Evolutionary conservation across 805 yeast species (phyloP).

Genomic region (Hanseniaspora mollemarum): DNA sequence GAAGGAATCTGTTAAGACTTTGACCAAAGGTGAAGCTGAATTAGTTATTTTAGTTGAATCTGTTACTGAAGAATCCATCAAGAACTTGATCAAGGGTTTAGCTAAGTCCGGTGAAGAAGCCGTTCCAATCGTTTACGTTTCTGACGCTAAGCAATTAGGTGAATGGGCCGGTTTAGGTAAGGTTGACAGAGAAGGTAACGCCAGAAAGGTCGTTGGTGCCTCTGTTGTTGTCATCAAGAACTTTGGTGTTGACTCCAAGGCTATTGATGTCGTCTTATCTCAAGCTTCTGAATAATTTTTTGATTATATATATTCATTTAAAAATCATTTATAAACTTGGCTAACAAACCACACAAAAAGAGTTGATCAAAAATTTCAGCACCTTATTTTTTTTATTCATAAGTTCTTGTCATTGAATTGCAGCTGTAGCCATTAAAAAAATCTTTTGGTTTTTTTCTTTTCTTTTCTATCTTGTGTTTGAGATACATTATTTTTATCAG

Average conservation of each 20-base stretch:
- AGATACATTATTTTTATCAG: neutral
- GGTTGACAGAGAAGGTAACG: conserved; percentile 99
- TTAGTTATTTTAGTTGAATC: conserved; percentile 95
- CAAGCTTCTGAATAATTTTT: conserved; percentile 14
- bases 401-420: neutral
- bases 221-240: conserved; percentile 98
- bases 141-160: conserved; percentile 99
- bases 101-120: conserved; percentile 95
- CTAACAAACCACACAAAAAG: neutral
- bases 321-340: conserved; percentile 1
- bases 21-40: conserved; percentile 94
- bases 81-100: conserved; percentile 96
- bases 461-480: conserved; percentile 8
- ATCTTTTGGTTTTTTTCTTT: neutral
- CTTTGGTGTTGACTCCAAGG: conserved; percentile 99
- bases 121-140: conserved; percentile 97
- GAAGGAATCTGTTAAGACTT: conserved; percentile 99
- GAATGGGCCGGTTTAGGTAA: conserved; percentile 99
- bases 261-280: conserved; percentile 84
- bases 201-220: conserved; percentile 99
- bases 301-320: conserved; percentile 7
- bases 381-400: neutral
- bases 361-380: neutral
- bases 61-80: conserved; percentile 93
- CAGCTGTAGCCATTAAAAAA: neutral